Evolutionary conservation across 1,284 basidiomycete species (phyloP), one percentile per base, ranked within the genome.

Genomic region (Ustilago loliicola): DNA sequence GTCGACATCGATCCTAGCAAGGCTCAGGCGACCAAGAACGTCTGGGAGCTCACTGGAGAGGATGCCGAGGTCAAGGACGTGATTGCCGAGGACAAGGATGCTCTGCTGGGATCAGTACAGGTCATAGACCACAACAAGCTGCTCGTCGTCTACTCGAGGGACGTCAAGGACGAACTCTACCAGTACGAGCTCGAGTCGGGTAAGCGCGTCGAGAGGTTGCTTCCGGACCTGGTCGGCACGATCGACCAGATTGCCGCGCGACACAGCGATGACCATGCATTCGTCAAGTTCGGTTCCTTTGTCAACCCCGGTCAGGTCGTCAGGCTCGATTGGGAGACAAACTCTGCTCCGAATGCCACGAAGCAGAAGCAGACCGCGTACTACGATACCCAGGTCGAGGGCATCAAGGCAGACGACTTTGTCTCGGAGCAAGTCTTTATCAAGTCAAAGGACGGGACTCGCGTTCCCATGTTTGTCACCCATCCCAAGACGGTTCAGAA

Each of bases 391-490:
- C 85, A 89, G 62, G 89, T 94, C 13, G 89, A 89, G 9, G 93
- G 92, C 1, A 87, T 95, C 60, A 88, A 90, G 60, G 88, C 91
- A 1, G 89, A 91, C 5, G 92, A 94, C 62, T 95, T 94, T 83
- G 88, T 90, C 10, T 89, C 91, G 30, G 89, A 90, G 76, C 94
- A 95, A 87, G 90, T 91, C 63, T 80, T 83, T 36, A 80, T 84
- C 70, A 64, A 85, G 88, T 91, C 91, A 86, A 93, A 92, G 85
- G 94, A 95, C 81, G 93, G 93, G 0, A 94, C 93, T 2, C 90
- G 89, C 57, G 89, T 95, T 36, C 93, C 94, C 2, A 94, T 95
- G 93, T 95, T 94, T 83, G 89, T 95, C 66, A 93, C 94, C 32
- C 89, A 91, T 57, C 92, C 92, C 82, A 92, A 92, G 84, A 89